These are phyloP conservation scores for Diaporthe sp. DNA, from an alignment of 2,329 filamentous ascomycete genomes.

Conservation along the genomic window DNA sequence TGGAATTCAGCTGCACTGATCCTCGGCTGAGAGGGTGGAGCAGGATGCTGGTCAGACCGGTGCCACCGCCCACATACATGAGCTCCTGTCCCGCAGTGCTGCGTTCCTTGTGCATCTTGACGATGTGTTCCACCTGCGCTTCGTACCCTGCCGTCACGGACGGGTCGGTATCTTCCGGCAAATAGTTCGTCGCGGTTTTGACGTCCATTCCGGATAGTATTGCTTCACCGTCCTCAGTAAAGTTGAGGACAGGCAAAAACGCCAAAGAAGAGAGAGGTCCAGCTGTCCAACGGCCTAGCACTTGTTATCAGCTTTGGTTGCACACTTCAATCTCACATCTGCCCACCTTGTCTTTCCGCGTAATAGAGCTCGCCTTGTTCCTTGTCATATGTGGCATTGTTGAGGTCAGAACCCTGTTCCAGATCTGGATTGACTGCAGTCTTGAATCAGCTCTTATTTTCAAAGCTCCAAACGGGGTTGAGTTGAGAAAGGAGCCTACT, in stretches of 20 bases:
- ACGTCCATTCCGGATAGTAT: neutral
- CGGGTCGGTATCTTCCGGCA: neutral
- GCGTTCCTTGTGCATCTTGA: slow-evolving; percentile 12
- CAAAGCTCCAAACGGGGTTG: neutral
- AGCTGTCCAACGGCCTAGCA: neutral
- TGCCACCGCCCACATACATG: neutral
- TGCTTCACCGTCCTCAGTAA: neutral
- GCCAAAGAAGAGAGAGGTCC: neutral
- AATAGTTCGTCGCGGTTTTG: neutral
- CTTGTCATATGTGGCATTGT: neutral
- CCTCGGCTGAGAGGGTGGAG: slow-evolving; percentile 34
- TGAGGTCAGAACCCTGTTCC: neutral
- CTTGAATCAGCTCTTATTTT: neutral
- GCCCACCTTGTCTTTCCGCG: neutral
- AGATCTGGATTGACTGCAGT: neutral
- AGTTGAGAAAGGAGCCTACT: neutral
- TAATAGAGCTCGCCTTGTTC: slow-evolving; percentile 6
- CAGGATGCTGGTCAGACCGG: neutral
- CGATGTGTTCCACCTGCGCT: neutral
- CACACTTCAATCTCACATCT: neutral
- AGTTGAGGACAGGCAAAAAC: neutral
- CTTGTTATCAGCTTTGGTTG: neutral
- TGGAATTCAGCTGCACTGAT: slow-evolving; percentile 53
- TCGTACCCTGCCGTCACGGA: neutral
- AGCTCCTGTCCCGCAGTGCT: slow-evolving; percentile 4